These are phyloP conservation scores for Candolleomyces aberdarensis DNA, from an alignment of 768 basidiomycete species.

Conservation along the genomic window DNA sequence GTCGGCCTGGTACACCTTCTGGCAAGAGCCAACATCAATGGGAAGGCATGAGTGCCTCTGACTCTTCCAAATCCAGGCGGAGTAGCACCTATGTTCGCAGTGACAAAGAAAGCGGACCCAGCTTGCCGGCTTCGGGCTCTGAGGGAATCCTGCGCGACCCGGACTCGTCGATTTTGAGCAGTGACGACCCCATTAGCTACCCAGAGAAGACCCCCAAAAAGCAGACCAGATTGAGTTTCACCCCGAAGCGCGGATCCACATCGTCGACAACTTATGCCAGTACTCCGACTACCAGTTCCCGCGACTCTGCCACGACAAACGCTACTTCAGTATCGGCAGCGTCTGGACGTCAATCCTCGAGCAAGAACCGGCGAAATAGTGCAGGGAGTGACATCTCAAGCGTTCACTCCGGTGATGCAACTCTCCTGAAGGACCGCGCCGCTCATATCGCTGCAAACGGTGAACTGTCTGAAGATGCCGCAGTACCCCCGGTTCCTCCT, in stretches of 20 bases:
- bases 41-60: constrained; percentile 60
- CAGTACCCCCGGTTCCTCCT: constrained; percentile 92
- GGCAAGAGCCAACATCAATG: constrained; percentile 65
- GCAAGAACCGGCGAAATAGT: constrained; percentile 74
- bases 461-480: constrained; percentile 56
- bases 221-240: constrained; percentile 68
- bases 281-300: constrained; percentile 75
- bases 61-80: constrained; percentile 37
- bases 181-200: constrained; percentile 52
- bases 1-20: constrained; percentile 74
- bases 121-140: constrained; percentile 25
- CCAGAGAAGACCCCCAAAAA: constrained; percentile 72
- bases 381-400: constrained; percentile 84
- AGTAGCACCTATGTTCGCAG: constrained; percentile 36
- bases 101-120: constrained; percentile 3
- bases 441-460: constrained; percentile 56
- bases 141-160: constrained; percentile 34
- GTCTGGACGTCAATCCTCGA: constrained; percentile 70
- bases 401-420: constrained; percentile 65
- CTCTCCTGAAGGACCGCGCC: constrained; percentile 63
- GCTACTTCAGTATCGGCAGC: constrained; percentile 71
- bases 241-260: constrained; percentile 84
- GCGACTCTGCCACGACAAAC: constrained; percentile 84
- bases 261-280: constrained; percentile 85
- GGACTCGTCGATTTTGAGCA: constrained; percentile 47